Percentiles rank a stretch among this genome's conserved stretches.
phyloP scores from a whole-genome alignment of 73 alveolate species.

The Paramecium sonneborni region DNA sequence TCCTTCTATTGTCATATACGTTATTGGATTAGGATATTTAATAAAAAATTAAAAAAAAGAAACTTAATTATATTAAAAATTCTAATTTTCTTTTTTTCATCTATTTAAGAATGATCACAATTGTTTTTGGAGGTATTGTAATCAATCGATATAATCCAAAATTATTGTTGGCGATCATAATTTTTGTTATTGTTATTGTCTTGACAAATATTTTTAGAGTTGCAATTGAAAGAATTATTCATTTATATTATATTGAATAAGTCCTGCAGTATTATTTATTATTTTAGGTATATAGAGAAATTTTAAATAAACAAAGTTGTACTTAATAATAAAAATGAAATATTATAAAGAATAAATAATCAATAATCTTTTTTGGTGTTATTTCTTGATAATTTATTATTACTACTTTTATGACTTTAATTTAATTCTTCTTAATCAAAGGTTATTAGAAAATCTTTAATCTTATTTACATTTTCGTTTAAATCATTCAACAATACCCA shows the following conservation, averaged over 20 bases:
- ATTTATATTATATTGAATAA: conserved; percentile 42
- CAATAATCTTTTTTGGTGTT: background rate
- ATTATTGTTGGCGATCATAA: background rate
- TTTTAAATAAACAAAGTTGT: background rate
- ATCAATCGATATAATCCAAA: conserved; percentile 41
- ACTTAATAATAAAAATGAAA: background rate
- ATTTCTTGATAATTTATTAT: too few relatives aligned
- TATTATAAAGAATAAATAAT: background rate
- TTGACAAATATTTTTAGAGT: conserved; percentile 3
- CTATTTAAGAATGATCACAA: background rate
- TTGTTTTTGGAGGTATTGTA: conserved; percentile 3
- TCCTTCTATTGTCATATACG: conserved; percentile 23
- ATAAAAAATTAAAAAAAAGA: background rate
- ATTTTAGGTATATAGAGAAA: background rate
- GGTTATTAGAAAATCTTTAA: too few relatives aligned
- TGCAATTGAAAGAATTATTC: conserved; percentile 14
- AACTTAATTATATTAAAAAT: background rate
- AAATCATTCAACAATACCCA: conserved; percentile 25
- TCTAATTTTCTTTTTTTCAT: background rate
- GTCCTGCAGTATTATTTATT: conserved; percentile 12
- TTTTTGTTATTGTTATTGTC: background rate
- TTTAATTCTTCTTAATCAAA: too few relatives aligned
- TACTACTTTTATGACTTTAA: too few relatives aligned
- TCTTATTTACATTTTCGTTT: too few relatives aligned
- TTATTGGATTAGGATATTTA: conserved; percentile 31